These are phyloP conservation scores for Aspergillus calidoustus DNA, from an alignment of 2,329 filamentous ascomycete genomes.

Conservation along the genomic window DNA sequence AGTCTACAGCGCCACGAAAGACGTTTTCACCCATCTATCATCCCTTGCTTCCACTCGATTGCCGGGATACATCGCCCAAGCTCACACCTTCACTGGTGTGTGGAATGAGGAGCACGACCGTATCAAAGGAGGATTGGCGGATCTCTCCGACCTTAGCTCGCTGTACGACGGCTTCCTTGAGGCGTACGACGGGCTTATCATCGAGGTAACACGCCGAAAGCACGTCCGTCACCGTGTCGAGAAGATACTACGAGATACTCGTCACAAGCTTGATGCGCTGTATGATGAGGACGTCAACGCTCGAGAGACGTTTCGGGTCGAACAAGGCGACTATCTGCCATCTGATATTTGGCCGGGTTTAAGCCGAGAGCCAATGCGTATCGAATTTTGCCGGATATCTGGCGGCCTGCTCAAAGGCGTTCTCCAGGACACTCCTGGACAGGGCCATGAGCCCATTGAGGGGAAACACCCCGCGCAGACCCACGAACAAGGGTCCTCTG, in stretches of 20 bases:
- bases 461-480: constrained; percentile 1
- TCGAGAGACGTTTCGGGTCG: constrained; percentile 76
- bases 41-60: constrained; percentile 67
- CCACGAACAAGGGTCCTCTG: constrained; percentile 18
- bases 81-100: constrained; percentile 52
- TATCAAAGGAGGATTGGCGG: constrained; percentile 70
- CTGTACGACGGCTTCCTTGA: constrained; percentile 87
- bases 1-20: constrained; percentile 62
- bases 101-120: constrained; percentile 77
- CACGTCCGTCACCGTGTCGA: constrained; percentile 74
- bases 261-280: constrained; percentile 74
- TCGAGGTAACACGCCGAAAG: constrained; percentile 79
- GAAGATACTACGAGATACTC: constrained; percentile 75
- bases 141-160: constrained; percentile 76
- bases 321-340: constrained; percentile 85
- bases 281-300: constrained; percentile 73
- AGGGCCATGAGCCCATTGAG: constrained; percentile 12
- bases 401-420: constrained; percentile 39
- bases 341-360: constrained; percentile 85
- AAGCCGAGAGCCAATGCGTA: constrained; percentile 59
- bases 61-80: constrained; percentile 55
- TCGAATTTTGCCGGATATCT: constrained; percentile 42
- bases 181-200: constrained; percentile 81
- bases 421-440: constrained; percentile 15
- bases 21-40: constrained; percentile 69